Conservation (phyloP, 257 asterid species). For the Lantana camara region DNA sequence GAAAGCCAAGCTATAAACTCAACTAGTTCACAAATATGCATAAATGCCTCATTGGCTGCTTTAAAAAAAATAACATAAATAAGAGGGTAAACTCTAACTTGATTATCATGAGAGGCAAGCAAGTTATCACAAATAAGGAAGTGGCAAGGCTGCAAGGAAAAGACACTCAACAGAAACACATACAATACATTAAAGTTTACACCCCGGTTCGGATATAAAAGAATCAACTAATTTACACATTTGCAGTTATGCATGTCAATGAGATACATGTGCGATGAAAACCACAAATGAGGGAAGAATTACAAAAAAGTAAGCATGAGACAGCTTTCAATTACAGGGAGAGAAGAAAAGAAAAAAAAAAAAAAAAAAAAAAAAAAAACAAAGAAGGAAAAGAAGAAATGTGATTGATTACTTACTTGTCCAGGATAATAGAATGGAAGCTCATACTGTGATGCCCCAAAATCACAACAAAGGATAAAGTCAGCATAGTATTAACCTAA, state of each 20-base stretch:
- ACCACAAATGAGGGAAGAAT: background rate
- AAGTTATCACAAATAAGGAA: conserved; percentile 19
- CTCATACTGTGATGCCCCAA: conserved; percentile 70
- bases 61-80: background rate
- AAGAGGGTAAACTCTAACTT: background rate
- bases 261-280: background rate
- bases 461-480: conserved; percentile 30
- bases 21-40: conserved; percentile 3
- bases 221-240: background rate
- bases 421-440: conserved; percentile 97
- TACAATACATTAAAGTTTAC: background rate
- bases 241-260: background rate
- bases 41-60: background rate
- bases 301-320: conserved; percentile 7
- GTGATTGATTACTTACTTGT: conserved; percentile 60
- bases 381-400: conserved; percentile 5
- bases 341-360: background rate
- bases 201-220: background rate
- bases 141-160: conserved; percentile 15
- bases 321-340: background rate
- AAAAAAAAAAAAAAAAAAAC: conserved; percentile 1
- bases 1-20: background rate
- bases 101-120: background rate
- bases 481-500: conserved; percentile 27
- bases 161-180: background rate